Evolutionary conservation across 345 rosid species (phyloP).

Genomic region (Anastatica hierochuntica): DNA sequence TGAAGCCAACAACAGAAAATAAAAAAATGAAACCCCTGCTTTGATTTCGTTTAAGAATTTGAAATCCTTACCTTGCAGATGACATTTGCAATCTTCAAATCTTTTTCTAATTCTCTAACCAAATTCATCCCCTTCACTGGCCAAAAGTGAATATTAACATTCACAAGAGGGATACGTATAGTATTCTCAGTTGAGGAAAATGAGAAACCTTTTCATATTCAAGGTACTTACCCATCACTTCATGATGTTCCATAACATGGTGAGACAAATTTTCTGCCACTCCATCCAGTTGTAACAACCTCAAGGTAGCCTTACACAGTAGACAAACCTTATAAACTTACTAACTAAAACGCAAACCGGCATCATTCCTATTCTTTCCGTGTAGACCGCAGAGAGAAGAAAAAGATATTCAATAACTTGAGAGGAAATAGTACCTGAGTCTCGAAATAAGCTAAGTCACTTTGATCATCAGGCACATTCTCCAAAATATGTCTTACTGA

Average conservation of each 20-base stretch:
- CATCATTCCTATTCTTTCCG: not conserved
- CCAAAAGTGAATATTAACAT: constrained; percentile 36
- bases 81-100: constrained; percentile 90
- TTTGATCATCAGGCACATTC: constrained; percentile 62
- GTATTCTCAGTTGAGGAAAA: not conserved
- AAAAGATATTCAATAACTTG: not conserved
- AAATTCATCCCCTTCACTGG: constrained; percentile 99
- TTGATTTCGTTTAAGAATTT: not conserved
- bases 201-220: not conserved
- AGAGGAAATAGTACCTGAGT: constrained; percentile 52
- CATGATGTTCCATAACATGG: constrained; percentile 91
- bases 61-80: constrained; percentile 72
- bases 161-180: not conserved
- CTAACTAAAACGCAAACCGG: not conserved
- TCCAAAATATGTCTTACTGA: constrained; percentile 71
- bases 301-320: constrained; percentile 65
- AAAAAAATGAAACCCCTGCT: not conserved
- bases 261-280: constrained; percentile 69
- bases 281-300: constrained; percentile 80
- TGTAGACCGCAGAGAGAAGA: not conserved
- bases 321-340: constrained; percentile 1
- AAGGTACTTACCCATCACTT: constrained; percentile 83
- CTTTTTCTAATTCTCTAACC: constrained; percentile 95
- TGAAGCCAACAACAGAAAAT: constrained; percentile 11
- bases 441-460: constrained; percentile 62